Base-by-base conservation (phyloP, 345 rosid genomes). In the Trapa bicornis region DNA sequence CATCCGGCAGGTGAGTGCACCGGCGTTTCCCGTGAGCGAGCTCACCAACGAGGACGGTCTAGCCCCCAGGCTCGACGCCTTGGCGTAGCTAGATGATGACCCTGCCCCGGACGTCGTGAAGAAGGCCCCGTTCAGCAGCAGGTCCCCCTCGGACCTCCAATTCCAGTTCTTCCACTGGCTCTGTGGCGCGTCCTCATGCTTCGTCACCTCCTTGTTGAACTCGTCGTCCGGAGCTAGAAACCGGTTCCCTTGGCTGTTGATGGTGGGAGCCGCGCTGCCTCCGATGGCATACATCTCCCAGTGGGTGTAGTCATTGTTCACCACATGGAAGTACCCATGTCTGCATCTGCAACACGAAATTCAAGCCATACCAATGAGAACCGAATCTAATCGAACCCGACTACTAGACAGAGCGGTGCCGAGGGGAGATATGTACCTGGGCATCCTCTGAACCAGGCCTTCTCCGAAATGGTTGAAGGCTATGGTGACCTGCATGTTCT, bases 51-150 rank as follows among this genome's bases (percentile, higher is more conserved):
- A 75, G 10, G 79, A 75, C 5, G 79, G 75, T 63, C 75, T 75
- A 3, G 79, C 79, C 14, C 75, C 73, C 42, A 75, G 47, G 72
- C 79, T 75, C 38, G 79, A 75, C 14, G 79, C 79, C 57, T 45
- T 75, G 8, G 75, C 79, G 13, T 75, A 75, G 63, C 75, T 72
- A 0, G 75, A 65, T 2, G 79, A 72, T 3, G 75, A 64, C 29
- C 70, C 73, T 3, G 69, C 73, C 2, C 79, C 79, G 5, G 79
- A 75, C 14, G 72, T 22, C 13, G 73, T 75, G 67, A 75, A 75
- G 61, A 75, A 75, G 15, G 79, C 79, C 3, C 79, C 79, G 64
- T 75, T 75, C 56, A 68, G 3, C 75, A 75, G 17, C 56, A 72
- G 50, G 43, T 75, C 79, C 7, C 79, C 75, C 41, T 75, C 72